Base-by-base conservation (phyloP, 2,329 filamentous ascomycete species). In the Microascus cirrosus region DNA sequence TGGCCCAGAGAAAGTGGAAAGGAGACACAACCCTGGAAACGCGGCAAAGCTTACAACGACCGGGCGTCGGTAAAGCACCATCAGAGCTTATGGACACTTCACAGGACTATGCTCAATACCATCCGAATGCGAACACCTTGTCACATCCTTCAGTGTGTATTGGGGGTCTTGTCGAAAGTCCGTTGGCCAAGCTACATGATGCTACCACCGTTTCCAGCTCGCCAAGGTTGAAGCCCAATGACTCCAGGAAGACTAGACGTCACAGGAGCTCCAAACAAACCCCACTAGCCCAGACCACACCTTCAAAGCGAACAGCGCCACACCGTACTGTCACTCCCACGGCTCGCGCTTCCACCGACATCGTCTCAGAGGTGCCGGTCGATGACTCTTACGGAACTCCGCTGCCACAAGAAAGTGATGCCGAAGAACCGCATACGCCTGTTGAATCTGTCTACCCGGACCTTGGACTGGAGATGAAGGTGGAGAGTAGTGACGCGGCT, bases 91-190 rank as follows among this genome's bases (percentile, higher is more conserved):
- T 15, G 34, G 35, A 48, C 39, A 22, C 20, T 55, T 22, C 24
- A 5, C 20, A 11, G 45, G 34, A 45, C 35, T 24, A 42, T 45
- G 51, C 53, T 54, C 62, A 64, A 11, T 61, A 69, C 11, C 63
- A 60, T 22, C 45, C 20, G 20, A 13, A 22, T 20, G 22, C 8
- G 7, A 50, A 24, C 12, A 24, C 11, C 6, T 5, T 50, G 22
- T 50, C 45, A 20, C 45, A 22, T 22, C 52, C 25, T 32, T 24
- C 24, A 15, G 12, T 42, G 18, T 56, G 25, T 42, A 56, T 50
- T 22, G 54, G 54, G 4, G 54, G 54, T 28, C 8, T 57, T 13
- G 52, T 57, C 32, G 45, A 57, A 12, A 22, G 22, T 45, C 32
- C n/a, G 24, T 45, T 53, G 22, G 32, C 28, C 11, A 48, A 25